These are phyloP conservation scores for Ormosia emarginata DNA, from an alignment of 306 rosid genomes.

Conservation along the genomic window DNA sequence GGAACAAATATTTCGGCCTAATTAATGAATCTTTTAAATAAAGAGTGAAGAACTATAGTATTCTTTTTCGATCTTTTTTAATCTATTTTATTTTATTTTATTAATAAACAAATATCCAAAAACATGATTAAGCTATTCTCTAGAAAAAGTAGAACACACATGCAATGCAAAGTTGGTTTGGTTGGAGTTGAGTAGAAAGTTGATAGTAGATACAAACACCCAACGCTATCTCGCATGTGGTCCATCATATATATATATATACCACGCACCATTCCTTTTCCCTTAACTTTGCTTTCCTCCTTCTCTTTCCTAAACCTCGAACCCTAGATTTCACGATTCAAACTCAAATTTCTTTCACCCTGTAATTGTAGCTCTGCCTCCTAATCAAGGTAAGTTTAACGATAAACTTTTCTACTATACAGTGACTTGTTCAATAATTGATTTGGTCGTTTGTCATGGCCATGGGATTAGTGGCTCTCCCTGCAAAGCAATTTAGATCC, in stretches of 20 bases:
- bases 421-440: not conserved
- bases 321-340: conserved; percentile 19
- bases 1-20: no score
- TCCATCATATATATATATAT: not conserved
- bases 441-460: not conserved
- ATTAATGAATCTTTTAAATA: no score
- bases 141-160: no score
- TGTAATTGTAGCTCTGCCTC: not conserved
- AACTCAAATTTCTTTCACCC: not conserved
- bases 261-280: not conserved
- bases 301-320: not conserved
- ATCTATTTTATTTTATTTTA: no score
- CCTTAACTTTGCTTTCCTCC: not conserved
- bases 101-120: no score
- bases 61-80: no score
- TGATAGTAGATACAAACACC: no score
- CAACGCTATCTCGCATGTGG: no score
- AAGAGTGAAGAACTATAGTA: no score
- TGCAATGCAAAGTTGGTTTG: no score
- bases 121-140: no score
- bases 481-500: not conserved
- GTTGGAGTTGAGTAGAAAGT: no score
- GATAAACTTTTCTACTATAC: not conserved
- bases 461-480: not conserved
- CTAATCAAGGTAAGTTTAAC: conserved; percentile 32